Conservation (phyloP, 1,139 yeast species). For the Eremothecium coryli region DNA sequence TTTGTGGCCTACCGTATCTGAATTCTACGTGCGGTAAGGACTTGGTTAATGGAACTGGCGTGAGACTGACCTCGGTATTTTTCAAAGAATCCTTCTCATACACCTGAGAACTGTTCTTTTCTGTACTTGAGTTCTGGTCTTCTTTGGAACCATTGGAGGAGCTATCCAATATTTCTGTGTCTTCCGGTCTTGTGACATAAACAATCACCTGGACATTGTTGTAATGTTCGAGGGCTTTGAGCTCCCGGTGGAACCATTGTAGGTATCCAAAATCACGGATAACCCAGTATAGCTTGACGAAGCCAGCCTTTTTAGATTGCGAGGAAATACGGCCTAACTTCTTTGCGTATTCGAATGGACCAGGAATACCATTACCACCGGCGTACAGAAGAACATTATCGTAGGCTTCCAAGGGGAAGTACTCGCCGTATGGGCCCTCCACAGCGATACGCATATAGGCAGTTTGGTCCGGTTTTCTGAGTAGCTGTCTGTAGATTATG, state of each 20-base stretch:
- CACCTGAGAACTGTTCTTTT: slow-evolving; percentile 1
- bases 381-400: slow-evolving; percentile 47
- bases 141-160: slow-evolving; percentile 5
- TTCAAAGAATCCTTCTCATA: slow-evolving; percentile 3
- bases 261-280: slow-evolving; percentile 41
- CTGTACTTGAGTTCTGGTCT: slow-evolving; percentile 8
- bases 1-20: slow-evolving; percentile 40
- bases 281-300: slow-evolving; percentile 42
- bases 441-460: slow-evolving; percentile 32
- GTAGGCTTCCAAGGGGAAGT: slow-evolving; percentile 45
- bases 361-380: slow-evolving; percentile 72
- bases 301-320: slow-evolving; percentile 16
- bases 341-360: slow-evolving; percentile 33
- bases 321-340: slow-evolving; percentile 15
- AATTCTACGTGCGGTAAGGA: slow-evolving; percentile 31
- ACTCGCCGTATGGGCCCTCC: slow-evolving; percentile 57
- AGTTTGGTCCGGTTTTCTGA: slow-evolving; percentile 16
- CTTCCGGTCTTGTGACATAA: slow-evolving; percentile 33
- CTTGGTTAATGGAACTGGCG: background rate
- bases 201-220: slow-evolving; percentile 35
- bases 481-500: slow-evolving; percentile 28
- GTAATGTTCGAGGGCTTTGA: slow-evolving; percentile 29
- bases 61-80: background rate
- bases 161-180: slow-evolving; percentile 12
- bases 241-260: slow-evolving; percentile 46